These are phyloP conservation scores for Seminavis robusta DNA, from an alignment of 108 stramenopile species.

Conservation along the genomic window DNA sequence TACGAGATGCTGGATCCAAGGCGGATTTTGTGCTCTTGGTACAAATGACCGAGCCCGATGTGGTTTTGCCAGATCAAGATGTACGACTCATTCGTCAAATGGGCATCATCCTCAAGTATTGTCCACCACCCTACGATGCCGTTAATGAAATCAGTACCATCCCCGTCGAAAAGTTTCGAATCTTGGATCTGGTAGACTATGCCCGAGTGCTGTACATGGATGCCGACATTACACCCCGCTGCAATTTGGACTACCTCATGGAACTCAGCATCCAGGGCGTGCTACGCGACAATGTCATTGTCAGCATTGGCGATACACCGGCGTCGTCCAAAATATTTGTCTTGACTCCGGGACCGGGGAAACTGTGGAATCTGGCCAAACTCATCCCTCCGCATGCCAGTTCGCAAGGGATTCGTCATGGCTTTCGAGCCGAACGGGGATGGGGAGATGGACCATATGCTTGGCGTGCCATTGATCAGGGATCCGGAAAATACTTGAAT, in stretches of 20 bases:
- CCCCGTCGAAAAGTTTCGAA: slow-evolving; percentile 48
- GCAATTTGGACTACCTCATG: slow-evolving; percentile 54
- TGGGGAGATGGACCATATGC: no score
- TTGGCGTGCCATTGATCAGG: no score
- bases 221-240: slow-evolving; percentile 53
- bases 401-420: no score
- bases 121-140: no score
- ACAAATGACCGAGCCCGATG: slow-evolving; percentile 28
- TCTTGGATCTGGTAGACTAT: slow-evolving; percentile 51
- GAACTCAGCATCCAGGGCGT: slow-evolving; percentile 26
- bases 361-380: no score
- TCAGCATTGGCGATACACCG: no score
- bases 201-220: slow-evolving; percentile 59
- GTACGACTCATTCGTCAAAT: slow-evolving; percentile 7
- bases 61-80: slow-evolving; percentile 15
- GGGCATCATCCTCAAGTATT: slow-evolving; percentile 23
- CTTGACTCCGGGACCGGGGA: no score
- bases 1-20: slow-evolving; percentile 25
- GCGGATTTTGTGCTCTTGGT: slow-evolving; percentile 33
- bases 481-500: no score
- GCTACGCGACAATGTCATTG: slow-evolving; percentile 34
- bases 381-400: no score
- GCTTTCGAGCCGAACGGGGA: no score
- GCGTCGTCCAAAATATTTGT: no score
- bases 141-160: slow-evolving; percentile 29